Conservation (phyloP, 2,329 filamentous ascomycete species). For the Aspergillus ochraceoroseus region DNA sequence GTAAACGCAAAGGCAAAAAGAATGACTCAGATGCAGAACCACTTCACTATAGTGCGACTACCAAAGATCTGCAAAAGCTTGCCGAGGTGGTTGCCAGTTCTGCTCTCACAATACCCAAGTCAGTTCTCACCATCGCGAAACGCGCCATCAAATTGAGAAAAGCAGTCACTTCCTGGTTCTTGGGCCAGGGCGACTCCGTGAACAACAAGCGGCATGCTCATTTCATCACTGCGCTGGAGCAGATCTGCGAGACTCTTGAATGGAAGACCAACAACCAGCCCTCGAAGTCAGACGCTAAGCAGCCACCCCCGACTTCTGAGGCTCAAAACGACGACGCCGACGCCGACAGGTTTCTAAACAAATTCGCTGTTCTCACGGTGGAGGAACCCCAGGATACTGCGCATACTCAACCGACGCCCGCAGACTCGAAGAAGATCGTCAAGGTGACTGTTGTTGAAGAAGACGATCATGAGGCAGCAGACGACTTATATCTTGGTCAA, state of each 20-base stretch:
- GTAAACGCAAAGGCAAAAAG: conserved; percentile 15
- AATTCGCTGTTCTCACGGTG: conserved; percentile 28
- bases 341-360: conserved; percentile 21
- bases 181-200: conserved; percentile 22
- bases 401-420: conserved; percentile 11
- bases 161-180: conserved; percentile 27
- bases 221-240: conserved; percentile 26
- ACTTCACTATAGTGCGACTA: conserved; percentile 22
- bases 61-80: conserved; percentile 24
- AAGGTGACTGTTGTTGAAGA: conserved; percentile 21
- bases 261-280: conserved; percentile 19
- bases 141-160: conserved; percentile 28
- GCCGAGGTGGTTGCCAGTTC: conserved; percentile 25
- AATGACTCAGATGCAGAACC: conserved; percentile 13
- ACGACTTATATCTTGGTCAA: conserved; percentile 16
- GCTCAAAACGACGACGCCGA: conserved; percentile 13
- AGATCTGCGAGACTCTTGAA: conserved; percentile 26
- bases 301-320: conserved; percentile 10
- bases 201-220: conserved; percentile 25
- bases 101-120: conserved; percentile 19
- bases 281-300: conserved; percentile 17
- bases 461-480: conserved; percentile 16
- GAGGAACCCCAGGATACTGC: conserved; percentile 23
- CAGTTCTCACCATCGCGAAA: conserved; percentile 25
- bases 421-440: conserved; percentile 19